Conservation (phyloP, 2,329 filamentous ascomycete species). For the Cordyceps javanica region DNA sequence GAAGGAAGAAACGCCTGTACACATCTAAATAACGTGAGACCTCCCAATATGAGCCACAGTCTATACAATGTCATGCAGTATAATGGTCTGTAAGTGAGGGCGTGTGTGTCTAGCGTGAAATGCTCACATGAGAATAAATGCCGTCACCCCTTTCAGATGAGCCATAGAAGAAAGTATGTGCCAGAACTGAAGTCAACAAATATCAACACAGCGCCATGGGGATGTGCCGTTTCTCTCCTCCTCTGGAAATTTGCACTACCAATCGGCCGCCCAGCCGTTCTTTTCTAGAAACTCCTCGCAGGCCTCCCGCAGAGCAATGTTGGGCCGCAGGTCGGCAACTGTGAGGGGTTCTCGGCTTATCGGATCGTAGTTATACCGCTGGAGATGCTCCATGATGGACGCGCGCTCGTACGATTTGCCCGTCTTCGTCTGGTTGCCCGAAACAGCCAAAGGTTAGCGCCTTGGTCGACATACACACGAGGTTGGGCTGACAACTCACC, state of each 20-base stretch:
- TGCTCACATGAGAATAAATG: too few relatives aligned
- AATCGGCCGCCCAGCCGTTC: conserved; percentile 92
- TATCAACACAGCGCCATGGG: not conserved
- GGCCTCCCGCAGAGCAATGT: conserved; percentile 72
- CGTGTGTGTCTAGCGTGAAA: not conserved
- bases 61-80: too few relatives aligned
- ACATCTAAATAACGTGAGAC: too few relatives aligned
- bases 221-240: too few relatives aligned
- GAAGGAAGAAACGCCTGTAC: not conserved
- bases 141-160: too few relatives aligned
- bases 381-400: conserved; percentile 79
- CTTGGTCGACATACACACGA: not conserved
- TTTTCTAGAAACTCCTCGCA: conserved; percentile 78
- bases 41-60: too few relatives aligned
- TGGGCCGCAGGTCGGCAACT: conserved; percentile 67
- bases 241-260: conserved; percentile 41
- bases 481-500: not conserved
- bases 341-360: conserved; percentile 71
- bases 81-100: too few relatives aligned
- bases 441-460: not conserved
- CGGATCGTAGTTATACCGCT: conserved; percentile 69
- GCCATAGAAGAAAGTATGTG: not conserved
- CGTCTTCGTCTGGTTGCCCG: conserved; percentile 53
- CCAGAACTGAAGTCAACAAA: not conserved
- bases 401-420: conserved; percentile 87